Percentiles rank a stretch among this genome's conserved stretches.
Conservation (phyloP, 176 grass and related monocot genomes). For the Aegilops bicornis region DNA sequence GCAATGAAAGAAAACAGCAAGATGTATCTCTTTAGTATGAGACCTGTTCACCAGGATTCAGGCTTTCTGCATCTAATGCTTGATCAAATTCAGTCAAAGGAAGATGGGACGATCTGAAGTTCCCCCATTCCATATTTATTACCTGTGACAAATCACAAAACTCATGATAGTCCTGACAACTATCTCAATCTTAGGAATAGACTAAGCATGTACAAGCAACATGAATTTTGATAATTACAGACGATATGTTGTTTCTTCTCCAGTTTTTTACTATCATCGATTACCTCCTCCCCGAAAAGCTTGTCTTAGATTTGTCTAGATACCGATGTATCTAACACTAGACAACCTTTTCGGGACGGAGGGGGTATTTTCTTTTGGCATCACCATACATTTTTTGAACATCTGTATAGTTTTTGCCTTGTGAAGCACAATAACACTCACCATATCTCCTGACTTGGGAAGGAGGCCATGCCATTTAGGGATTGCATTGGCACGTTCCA, state of each 20-base stretch:
- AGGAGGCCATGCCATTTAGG: constrained; percentile 67
- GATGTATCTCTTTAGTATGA: not conserved
- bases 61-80: constrained; percentile 70
- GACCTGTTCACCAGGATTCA: constrained; percentile 90
- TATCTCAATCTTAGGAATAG: not conserved
- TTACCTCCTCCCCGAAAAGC: too few species aligned
- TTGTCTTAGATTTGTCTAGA: too few species aligned
- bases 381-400: not conserved
- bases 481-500: constrained; percentile 66
- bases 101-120: constrained; percentile 79
- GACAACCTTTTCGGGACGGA: too few species aligned
- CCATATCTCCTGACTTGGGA: constrained; percentile 64
- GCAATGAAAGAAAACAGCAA: not conserved
- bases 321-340: too few species aligned
- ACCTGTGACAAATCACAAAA: constrained; percentile 37
- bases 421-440: constrained; percentile 30
- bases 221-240: not conserved
- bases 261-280: not conserved
- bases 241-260: not conserved
- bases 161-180: not conserved
- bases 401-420: not conserved
- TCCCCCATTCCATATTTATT: constrained; percentile 90
- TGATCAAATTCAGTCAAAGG: constrained; percentile 74
- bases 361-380: not conserved
- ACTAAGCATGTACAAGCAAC: not conserved